phyloP scores from a whole-genome alignment of 2,329 filamentous ascomycete genomes.

The Colletotrichum orbiculare region DNA sequence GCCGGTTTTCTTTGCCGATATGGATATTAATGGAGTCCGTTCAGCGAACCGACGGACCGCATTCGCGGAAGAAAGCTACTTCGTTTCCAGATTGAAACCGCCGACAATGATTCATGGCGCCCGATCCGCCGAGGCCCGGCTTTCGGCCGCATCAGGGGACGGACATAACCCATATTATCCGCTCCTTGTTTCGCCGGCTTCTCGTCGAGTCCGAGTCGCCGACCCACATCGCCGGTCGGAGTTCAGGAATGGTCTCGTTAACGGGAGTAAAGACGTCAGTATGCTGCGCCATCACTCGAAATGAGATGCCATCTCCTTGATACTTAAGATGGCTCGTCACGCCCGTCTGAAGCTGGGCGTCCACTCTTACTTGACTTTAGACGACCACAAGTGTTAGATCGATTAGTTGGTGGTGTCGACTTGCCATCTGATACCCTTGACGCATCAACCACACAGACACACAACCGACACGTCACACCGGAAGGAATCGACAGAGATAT shows the following conservation, averaged over 20 bases:
- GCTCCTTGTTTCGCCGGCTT: slow-evolving; percentile 18
- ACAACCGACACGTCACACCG: not conserved
- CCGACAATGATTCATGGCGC: not conserved
- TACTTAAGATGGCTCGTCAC: not conserved
- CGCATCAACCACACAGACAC: slow-evolving; percentile 12
- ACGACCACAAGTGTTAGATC: not conserved
- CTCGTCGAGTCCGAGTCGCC: slow-evolving; percentile 24
- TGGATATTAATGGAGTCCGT: not conserved
- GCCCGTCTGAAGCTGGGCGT: not conserved
- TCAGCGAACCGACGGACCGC: not conserved
- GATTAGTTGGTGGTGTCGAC: slow-evolving; percentile 5
- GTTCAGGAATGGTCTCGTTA: not conserved
- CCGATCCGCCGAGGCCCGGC: not conserved
- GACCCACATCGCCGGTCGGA: slow-evolving; percentile 14
- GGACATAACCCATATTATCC: slow-evolving; percentile 22
- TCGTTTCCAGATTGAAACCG: not conserved
- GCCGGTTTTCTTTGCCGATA: slow-evolving; percentile 2
- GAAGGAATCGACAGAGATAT: not conserved
- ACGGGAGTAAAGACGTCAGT: not conserved
- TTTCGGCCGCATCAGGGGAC: not conserved
- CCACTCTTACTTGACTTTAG: not conserved
- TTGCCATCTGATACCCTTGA: slow-evolving; percentile 14
- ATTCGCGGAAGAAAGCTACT: not conserved
- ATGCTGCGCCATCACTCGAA: too few relatives aligned
- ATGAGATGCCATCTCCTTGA: not conserved